These are phyloP conservation scores for Rhodotorula paludigena DNA, from an alignment of 768 basidiomycete genomes.

Conservation along the genomic window DNA sequence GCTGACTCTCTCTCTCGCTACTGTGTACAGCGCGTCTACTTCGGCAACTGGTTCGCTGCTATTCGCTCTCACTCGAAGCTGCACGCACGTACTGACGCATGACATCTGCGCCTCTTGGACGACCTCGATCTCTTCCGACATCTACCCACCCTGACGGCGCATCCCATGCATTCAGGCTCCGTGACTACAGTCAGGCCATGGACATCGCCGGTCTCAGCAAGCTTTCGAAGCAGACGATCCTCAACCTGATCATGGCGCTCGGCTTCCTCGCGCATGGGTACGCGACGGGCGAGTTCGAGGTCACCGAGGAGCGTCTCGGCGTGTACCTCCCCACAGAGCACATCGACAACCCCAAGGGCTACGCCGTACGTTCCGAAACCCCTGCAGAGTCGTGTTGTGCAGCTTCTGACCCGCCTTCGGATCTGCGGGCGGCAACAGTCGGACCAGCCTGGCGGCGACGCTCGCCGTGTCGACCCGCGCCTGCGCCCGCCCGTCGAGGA, in stretches of 20 bases:
- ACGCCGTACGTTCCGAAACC: conserved; percentile 18
- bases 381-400: too few relatives aligned
- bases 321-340: conserved; percentile 51
- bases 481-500: conserved; percentile 80
- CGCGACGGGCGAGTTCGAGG: conserved; percentile 54
- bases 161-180: too few relatives aligned
- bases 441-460: conserved; percentile 56
- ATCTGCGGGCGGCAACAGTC: too few relatives aligned
- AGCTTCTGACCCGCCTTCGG: background rate
- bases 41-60: conserved; percentile 37
- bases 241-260: conserved; percentile 64
- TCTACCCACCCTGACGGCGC: too few relatives aligned
- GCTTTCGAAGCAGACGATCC: conserved; percentile 35
- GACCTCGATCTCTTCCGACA: too few relatives aligned
- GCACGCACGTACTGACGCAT: background rate
- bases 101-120: background rate
- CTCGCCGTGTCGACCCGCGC: conserved; percentile 66
- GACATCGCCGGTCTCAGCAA: conserved; percentile 44
- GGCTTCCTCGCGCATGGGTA: conserved; percentile 67
- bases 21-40: conserved; percentile 44
- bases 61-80: conserved; percentile 19
- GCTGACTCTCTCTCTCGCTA: too few relatives aligned
- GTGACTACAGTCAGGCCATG: conserved; percentile 69
- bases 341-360: conserved; percentile 43
- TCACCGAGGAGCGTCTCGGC: conserved; percentile 48